A percentile compares a stretch with the other conserved stretches of the same genome.
phyloP scores from a whole-genome alignment of 2,329 filamentous ascomycete genomes.

The Aspergillus terreus region DNA sequence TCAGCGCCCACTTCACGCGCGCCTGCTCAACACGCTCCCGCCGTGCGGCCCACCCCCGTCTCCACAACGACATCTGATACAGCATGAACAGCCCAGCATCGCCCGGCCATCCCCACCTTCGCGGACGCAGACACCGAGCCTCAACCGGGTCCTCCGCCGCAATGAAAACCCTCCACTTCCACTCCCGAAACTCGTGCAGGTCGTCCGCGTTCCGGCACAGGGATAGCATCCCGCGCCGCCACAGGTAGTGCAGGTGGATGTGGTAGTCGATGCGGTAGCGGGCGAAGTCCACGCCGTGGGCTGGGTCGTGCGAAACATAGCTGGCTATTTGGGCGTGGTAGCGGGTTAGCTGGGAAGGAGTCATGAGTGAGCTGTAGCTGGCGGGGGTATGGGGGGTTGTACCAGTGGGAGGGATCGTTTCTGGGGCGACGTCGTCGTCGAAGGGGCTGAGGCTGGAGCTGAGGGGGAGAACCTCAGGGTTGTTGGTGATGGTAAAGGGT shows the following conservation, averaged over 20 bases:
- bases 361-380: conserved; percentile 11
- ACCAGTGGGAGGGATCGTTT: conserved; percentile 2
- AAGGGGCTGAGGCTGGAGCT: neutral
- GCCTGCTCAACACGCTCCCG: conserved; percentile 6
- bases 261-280: conserved; percentile 32
- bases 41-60: conserved; percentile 1
- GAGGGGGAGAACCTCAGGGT: neutral
- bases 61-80: conserved; percentile 13
- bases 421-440: neutral
- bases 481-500: conserved; percentile 10
- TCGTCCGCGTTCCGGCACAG: conserved; percentile 29
- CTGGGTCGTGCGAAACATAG: conserved; percentile 4
- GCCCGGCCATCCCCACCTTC: conserved; percentile 1
- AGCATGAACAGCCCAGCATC: conserved; percentile 5
- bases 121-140: neutral
- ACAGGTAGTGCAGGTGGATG: conserved; percentile 28
- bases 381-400: conserved; percentile 2
- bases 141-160: neutral
- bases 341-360: neutral
- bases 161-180: conserved; percentile 7
- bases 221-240: conserved; percentile 18
- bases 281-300: conserved; percentile 18
- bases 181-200: conserved; percentile 25
- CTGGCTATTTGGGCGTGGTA: conserved; percentile 7
- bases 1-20: conserved; percentile 9